Evolutionary conservation across 495 filamentous ascomycete species (phyloP), one percentile per base, ranked within the genome.

Genomic region (Aspergillus affinis): DNA sequence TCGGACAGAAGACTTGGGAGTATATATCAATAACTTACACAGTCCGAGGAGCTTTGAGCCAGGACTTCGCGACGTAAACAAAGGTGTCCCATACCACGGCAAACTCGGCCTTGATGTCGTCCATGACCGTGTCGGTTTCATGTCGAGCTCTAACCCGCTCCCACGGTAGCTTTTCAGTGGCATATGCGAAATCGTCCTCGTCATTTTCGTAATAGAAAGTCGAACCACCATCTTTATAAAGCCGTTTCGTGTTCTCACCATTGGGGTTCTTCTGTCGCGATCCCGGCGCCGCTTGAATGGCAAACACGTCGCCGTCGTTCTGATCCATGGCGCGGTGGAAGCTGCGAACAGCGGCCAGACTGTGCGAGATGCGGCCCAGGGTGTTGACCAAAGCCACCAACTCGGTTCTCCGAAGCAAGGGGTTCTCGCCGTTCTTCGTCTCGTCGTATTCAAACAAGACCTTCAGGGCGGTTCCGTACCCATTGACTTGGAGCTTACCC

Each of bases 401-500:
- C 75, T 98, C 94, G 12, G 93, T 97, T 58, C 94, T 81, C 62
- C 93, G 84, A 20, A 98, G 78, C 45, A 81, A 80, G 6, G 92
- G 93, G 61, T 90, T 88, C 59, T 87, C 82, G 32, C 84, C 83
- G 56, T 88, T 82, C 51, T 89, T 86, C 62, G 86, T 88, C 71
- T 90, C 87, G 69, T 96, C 92, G 63, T 93, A 96, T 65, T 98
- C 95, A 66, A 98, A 98, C 2, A 98, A 80, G 2, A 98, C 87
- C 74, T 98, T 98, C 41, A 98, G 75, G 10, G 94, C 94, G 2
- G 94, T 92, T 36, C 94, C 95, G 68, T 97, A 98, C 17, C 94
- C 94, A 19, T 89, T 90, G 6, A 92, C 94, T 72, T 98, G 94
- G n/a, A 98, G 74, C 74, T 98, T 98, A 52, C 94, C 94, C 95